Evolutionary conservation across 148 eudicot genomes (phyloP).

Genomic region (Persicaria maculosa): DNA sequence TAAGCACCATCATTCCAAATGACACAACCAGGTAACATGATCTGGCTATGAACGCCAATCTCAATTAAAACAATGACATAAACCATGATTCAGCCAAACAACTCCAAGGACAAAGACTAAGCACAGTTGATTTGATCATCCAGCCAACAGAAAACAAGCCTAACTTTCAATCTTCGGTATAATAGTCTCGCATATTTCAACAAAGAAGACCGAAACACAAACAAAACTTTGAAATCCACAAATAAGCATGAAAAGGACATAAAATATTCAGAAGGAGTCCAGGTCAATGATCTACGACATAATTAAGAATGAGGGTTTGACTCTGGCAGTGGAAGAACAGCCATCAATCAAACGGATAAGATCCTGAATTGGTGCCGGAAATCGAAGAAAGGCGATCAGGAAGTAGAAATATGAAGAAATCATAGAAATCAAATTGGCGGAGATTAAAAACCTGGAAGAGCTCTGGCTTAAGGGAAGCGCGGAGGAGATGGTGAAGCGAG

Average conservation of each 20-base stretch:
- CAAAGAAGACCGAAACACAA: background rate
- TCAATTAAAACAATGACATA: background rate
- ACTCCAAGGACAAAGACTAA: background rate
- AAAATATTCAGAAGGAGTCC: background rate
- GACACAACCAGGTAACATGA: background rate
- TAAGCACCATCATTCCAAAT: background rate
- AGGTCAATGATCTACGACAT: background rate
- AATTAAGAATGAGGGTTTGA: background rate
- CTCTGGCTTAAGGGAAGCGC: slow-evolving; percentile 51
- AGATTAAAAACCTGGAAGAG: slow-evolving; percentile 42
- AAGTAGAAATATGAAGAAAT: background rate
- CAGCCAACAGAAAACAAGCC: slow-evolving; percentile 3
- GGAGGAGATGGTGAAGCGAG: slow-evolving; percentile 71
- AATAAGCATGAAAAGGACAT: background rate
- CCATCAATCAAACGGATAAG: background rate
- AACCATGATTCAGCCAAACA: background rate
- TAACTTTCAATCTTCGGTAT: background rate
- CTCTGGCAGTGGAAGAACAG: background rate
- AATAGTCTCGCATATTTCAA: background rate
- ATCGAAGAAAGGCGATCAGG: background rate
- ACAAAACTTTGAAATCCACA: background rate
- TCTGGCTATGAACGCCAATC: background rate
- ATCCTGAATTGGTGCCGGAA: background rate
- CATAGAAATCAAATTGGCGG: background rate
- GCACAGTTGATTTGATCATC: background rate